These are phyloP conservation scores for Pascua sp. DNA, from an alignment of 1,284 basidiomycete genomes.

Conservation along the genomic window DNA sequence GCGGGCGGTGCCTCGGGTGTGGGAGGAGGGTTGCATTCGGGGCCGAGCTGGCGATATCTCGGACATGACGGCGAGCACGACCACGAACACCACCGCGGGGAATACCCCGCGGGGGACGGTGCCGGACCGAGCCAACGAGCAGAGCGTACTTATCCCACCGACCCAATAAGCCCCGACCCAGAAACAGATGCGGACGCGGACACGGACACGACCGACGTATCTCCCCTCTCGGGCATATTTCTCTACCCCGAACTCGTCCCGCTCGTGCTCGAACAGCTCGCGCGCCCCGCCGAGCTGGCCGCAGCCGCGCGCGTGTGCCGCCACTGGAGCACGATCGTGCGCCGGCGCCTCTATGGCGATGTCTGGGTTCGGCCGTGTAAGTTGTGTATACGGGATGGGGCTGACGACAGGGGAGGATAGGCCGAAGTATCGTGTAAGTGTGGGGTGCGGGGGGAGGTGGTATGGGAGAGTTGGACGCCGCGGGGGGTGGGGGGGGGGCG, in stretches of 20 bases:
- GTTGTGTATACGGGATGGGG: constrained; percentile 8
- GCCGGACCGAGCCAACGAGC: too few species aligned
- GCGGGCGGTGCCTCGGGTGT: not conserved
- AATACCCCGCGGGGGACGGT: too few species aligned
- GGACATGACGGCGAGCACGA: too few species aligned
- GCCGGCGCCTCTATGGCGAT: constrained; percentile 37
- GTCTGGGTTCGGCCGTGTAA: constrained; percentile 48
- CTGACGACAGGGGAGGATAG: constrained; percentile 37
- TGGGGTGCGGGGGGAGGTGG: too few species aligned
- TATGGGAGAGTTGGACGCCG: too few species aligned
- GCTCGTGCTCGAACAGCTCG: constrained; percentile 32
- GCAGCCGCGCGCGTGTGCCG: constrained; percentile 30
- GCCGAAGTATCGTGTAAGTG: constrained; percentile 21
- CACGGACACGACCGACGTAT: constrained; percentile 3
- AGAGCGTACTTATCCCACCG: too few species aligned
- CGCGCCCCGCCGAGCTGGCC: constrained; percentile 35
- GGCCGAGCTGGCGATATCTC: too few species aligned
- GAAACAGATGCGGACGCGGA: not conserved
- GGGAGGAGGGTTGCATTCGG: too few species aligned
- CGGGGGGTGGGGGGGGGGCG: too few species aligned
- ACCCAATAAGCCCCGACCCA: too few species aligned
- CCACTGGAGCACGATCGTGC: constrained; percentile 27
- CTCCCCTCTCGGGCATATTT: constrained; percentile 33
- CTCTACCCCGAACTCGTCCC: constrained; percentile 38
- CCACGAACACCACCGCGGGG: too few species aligned